Conservation (phyloP, 2,329 filamentous ascomycete genomes). For the Madurella fahalii region DNA sequence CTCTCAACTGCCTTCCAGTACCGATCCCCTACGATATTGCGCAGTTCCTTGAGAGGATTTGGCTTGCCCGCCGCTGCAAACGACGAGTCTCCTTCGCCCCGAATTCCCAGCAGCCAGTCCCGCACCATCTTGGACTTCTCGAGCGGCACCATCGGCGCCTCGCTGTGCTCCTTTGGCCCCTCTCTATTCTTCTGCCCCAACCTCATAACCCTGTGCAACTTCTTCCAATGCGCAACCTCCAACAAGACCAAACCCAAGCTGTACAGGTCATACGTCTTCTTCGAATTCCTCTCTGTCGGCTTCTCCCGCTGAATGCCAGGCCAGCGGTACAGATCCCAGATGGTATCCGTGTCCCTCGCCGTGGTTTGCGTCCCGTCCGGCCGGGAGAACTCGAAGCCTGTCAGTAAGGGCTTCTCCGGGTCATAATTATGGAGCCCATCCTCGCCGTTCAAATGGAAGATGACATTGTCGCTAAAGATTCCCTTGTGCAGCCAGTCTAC, state of each 20-base stretch:
- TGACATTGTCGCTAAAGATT: slow-evolving; percentile 45
- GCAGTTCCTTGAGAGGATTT: slow-evolving; percentile 22
- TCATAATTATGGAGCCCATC: slow-evolving; percentile 10
- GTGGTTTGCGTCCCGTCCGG: slow-evolving; percentile 30
- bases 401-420: slow-evolving; percentile 35
- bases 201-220: slow-evolving; percentile 37
- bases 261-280: slow-evolving; percentile 44
- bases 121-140: slow-evolving; percentile 21
- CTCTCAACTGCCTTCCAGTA: slow-evolving; percentile 22
- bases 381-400: slow-evolving; percentile 48
- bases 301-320: slow-evolving; percentile 23
- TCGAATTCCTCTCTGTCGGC: slow-evolving; percentile 24
- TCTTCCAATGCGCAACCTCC: slow-evolving; percentile 49
- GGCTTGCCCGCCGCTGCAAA: slow-evolving; percentile 10
- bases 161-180: background rate
- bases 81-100: background rate
- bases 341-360: slow-evolving; percentile 18
- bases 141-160: slow-evolving; percentile 15
- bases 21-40: slow-evolving; percentile 20
- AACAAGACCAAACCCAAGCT: slow-evolving; percentile 45
- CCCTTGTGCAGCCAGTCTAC: slow-evolving; percentile 54
- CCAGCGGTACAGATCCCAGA: slow-evolving; percentile 27
- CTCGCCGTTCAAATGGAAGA: slow-evolving; percentile 41
- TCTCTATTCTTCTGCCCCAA: slow-evolving; percentile 4
- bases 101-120: slow-evolving; percentile 23